Conservation (phyloP, 2,329 filamentous ascomycete genomes). For the Neopestalotiopsis sp. region DNA sequence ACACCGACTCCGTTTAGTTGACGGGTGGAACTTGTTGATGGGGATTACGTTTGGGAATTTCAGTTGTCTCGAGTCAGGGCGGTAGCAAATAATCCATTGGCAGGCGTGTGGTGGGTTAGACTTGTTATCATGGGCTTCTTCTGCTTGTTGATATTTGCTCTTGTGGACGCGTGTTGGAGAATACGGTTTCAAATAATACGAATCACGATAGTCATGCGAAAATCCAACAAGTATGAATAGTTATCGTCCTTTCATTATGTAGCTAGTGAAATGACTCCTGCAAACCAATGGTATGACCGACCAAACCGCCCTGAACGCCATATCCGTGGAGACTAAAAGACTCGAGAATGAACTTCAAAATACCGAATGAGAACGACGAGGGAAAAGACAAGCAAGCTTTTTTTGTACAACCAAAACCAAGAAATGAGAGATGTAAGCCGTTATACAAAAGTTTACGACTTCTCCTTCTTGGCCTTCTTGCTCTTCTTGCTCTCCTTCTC, state of each 20-base stretch:
- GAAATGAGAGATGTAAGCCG: conserved; percentile 30
- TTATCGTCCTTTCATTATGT: conserved; percentile 7
- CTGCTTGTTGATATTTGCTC: too few species aligned
- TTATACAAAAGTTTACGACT: conserved; percentile 50
- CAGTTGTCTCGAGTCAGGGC: too few species aligned
- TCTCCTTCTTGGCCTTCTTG: conserved; percentile 70
- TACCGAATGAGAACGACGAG: not conserved
- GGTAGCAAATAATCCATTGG: too few species aligned
- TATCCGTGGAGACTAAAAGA: conserved; percentile 10
- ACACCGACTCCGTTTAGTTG: not conserved
- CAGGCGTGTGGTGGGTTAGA: too few species aligned
- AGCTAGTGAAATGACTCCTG: conserved; percentile 14
- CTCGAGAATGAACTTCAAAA: not conserved
- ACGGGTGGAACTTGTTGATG: not conserved
- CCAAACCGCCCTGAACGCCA: conserved; percentile 15
- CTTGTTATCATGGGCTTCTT: too few species aligned
- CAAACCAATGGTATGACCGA: conserved; percentile 17
- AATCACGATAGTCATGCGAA: too few species aligned
- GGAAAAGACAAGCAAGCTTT: conserved; percentile 1
- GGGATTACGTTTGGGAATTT: not conserved
- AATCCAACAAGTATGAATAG: not conserved
- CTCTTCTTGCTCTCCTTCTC: conserved; percentile 64
- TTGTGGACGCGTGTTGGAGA: too few species aligned
- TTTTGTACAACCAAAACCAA: conserved; percentile 28
- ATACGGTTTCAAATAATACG: too few species aligned